A percentile compares a stretch with the other conserved stretches of the same genome.
Evolutionary conservation across 2,329 filamentous ascomycete species (phyloP).

Genomic region (Talaromyces sp.): DNA sequence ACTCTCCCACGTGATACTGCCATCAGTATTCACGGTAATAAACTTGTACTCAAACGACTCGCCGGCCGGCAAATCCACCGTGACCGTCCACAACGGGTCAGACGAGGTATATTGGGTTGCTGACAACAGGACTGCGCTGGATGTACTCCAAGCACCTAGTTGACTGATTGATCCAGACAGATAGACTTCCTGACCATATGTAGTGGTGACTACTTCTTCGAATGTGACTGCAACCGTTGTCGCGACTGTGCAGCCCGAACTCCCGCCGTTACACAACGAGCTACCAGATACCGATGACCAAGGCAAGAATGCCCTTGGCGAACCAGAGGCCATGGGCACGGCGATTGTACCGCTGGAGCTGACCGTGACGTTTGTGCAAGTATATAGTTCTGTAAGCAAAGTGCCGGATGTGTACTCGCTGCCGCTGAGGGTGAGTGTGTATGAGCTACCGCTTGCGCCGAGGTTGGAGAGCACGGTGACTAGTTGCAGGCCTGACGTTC

Average conservation of each 20-base stretch:
- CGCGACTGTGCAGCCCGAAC: conserved; percentile 22
- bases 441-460: conserved; percentile 30
- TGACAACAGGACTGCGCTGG: conserved; percentile 53
- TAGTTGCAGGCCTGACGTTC: conserved; percentile 25
- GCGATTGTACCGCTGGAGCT: conserved; percentile 43
- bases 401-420: conserved; percentile 28
- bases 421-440: conserved; percentile 26
- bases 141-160: conserved; percentile 61
- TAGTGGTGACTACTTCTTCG: conserved; percentile 55
- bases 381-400: conserved; percentile 28
- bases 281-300: conserved; percentile 11
- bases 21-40: conserved; percentile 54
- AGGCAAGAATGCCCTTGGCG: conserved; percentile 37
- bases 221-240: conserved; percentile 60
- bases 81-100: conserved; percentile 60
- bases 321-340: conserved; percentile 43
- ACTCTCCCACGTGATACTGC: conserved; percentile 60
- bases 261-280: not conserved
- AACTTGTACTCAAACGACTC: conserved; percentile 64
- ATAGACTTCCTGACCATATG: conserved; percentile 62
- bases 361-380: conserved; percentile 44
- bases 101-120: conserved; percentile 57
- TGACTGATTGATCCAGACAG: conserved; percentile 57
- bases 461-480: conserved; percentile 44
- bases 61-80: conserved; percentile 55